Conservation (phyloP, 1,139 yeast species). For the Fermentozyma sake region DNA sequence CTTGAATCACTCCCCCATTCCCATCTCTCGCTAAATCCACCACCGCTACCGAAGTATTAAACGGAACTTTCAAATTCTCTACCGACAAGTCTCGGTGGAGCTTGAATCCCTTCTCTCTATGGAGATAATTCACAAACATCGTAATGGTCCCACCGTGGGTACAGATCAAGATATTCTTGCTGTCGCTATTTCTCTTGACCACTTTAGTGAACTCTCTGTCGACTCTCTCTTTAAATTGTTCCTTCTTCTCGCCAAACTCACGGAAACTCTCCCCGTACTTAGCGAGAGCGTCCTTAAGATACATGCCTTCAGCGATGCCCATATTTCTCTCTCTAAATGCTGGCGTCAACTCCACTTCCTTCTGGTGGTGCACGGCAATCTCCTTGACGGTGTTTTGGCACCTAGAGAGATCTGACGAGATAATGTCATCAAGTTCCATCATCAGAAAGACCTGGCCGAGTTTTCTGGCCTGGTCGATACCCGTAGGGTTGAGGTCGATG, state of each 20-base stretch:
- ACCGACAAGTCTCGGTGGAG: slow-evolving; percentile 32
- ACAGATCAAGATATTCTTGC: slow-evolving; percentile 55
- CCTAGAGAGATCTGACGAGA: slow-evolving; percentile 58
- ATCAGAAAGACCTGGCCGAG: slow-evolving; percentile 40
- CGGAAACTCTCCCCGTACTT: slow-evolving; percentile 34
- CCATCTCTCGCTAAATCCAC: slow-evolving; percentile 47
- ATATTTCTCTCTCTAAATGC: slow-evolving; percentile 70
- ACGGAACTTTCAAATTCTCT: slow-evolving; percentile 55
- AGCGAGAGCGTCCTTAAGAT: slow-evolving; percentile 57
- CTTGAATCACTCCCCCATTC: slow-evolving; percentile 39
- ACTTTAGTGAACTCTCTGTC: slow-evolving; percentile 43
- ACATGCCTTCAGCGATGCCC: slow-evolving; percentile 80
- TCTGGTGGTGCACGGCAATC: slow-evolving; percentile 28
- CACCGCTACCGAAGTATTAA: slow-evolving; percentile 67
- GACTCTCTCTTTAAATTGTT: slow-evolving; percentile 47
- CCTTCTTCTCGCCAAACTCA: slow-evolving; percentile 41
- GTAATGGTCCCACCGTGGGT: slow-evolving; percentile 89
- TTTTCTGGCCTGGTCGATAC: slow-evolving; percentile 50
- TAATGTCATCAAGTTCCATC: slow-evolving; percentile 46
- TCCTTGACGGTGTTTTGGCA: slow-evolving; percentile 52
- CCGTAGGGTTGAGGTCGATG: slow-evolving; percentile 55
- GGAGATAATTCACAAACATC: slow-evolving; percentile 47
- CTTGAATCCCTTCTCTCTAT: slow-evolving; percentile 31
- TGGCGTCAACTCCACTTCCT: slow-evolving; percentile 19
- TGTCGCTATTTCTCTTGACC: slow-evolving; percentile 32